Evolutionary conservation across 257 asterid genomes (phyloP).

Genomic region (Phtheirospermum japonicum): DNA sequence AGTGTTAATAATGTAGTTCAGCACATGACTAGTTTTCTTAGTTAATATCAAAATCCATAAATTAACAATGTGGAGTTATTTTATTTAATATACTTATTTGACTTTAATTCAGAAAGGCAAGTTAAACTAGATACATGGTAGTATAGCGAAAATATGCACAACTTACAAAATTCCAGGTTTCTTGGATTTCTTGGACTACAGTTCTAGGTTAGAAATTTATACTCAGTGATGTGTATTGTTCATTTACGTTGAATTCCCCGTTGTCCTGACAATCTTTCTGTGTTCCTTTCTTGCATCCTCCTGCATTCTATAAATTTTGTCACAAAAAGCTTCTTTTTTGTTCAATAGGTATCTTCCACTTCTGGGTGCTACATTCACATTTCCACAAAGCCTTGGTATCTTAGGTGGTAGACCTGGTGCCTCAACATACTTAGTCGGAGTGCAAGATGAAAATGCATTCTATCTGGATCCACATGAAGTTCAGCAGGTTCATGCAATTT

Average conservation of each 20-base stretch:
- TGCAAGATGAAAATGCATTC: conserved; percentile 91
- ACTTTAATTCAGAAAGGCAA: background rate
- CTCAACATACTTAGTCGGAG: conserved; percentile 90
- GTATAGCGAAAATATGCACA: background rate
- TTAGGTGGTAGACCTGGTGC: conserved; percentile 97
- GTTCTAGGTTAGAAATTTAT: background rate
- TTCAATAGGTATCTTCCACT: conserved; percentile 78
- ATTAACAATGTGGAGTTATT: background rate
- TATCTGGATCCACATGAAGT: conserved; percentile 98
- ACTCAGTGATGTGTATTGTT: conserved; percentile 6
- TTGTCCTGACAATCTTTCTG: background rate
- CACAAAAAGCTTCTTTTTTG: background rate
- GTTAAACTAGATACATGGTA: background rate
- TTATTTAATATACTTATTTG: background rate
- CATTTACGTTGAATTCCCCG: background rate
- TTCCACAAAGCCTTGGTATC: conserved; percentile 95
- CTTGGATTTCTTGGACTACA: background rate
- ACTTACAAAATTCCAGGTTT: background rate
- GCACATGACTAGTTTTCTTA: background rate
- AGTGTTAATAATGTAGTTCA: background rate
- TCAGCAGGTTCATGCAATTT: conserved; percentile 65
- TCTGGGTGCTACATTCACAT: conserved; percentile 73
- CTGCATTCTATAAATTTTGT: conserved; percentile 2
- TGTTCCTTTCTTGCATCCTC: conserved; percentile 6
- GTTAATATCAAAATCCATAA: background rate